Conservation (phyloP, 371 early-diverging fungal species). For the Thermomucor indicae-seudaticae region DNA sequence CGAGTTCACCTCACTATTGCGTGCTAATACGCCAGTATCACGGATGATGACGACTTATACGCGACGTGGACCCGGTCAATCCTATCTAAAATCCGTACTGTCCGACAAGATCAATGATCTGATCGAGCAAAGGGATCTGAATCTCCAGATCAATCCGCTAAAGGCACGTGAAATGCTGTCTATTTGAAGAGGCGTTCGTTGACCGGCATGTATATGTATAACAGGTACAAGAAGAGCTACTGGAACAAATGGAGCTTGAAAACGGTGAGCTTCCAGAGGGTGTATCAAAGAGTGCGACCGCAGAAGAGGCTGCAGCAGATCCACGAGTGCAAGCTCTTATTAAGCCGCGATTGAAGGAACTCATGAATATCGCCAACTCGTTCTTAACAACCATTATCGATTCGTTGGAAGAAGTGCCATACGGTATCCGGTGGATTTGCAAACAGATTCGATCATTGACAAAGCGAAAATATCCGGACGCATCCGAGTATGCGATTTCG, state of each 20-base stretch:
- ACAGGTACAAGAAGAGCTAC: conserved; percentile 81
- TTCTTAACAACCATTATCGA: conserved; percentile 80
- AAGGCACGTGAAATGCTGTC: conserved; percentile 35
- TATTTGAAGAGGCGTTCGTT: background rate
- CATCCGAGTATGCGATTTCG: conserved; percentile 78
- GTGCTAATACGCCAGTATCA: conserved; percentile 94
- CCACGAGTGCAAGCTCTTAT: conserved; percentile 76
- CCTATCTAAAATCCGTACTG: conserved; percentile 85
- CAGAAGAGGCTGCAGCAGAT: conserved; percentile 71
- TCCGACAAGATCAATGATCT: conserved; percentile 73
- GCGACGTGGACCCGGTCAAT: conserved; percentile 89
- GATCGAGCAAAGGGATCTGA: conserved; percentile 44
- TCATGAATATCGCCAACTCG: conserved; percentile 77
- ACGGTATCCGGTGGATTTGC: conserved; percentile 95
- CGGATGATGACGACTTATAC: conserved; percentile 97
- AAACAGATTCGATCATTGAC: conserved; percentile 90
- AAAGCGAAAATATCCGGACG: conserved; percentile 84
- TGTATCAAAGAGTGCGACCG: conserved; percentile 64
- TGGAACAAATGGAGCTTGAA: conserved; percentile 63
- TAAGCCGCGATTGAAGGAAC: conserved; percentile 66
- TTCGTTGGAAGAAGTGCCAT: conserved; percentile 83
- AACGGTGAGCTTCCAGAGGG: conserved; percentile 42
- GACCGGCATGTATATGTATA: background rate
- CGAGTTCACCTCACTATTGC: conserved; percentile 82
- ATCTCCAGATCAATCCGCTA: conserved; percentile 87